Evolutionary conservation across 306 rosid genomes (phyloP), one percentile per base, ranked within the genome.

Genomic region (Medicago lupulina): DNA sequence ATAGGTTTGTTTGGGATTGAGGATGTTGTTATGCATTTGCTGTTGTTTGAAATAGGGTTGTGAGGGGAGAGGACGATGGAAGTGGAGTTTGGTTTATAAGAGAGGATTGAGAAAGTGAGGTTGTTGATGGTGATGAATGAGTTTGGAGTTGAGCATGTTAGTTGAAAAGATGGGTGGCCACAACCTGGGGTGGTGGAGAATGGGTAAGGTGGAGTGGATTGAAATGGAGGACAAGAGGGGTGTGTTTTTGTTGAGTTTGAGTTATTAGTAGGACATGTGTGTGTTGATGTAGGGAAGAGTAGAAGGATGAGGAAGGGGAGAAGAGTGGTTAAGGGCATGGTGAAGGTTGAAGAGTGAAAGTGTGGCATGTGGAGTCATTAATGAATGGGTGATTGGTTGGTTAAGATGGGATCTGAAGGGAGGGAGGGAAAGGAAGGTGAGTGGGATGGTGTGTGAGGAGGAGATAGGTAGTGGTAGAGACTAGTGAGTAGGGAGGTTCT

Each of bases 141-240:
- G 67, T 82, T 76, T 0, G 88, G 87, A 8, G 87, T 19, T 5
- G 90, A 76, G 66, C 99, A 95, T 4, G 70, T 81, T 0, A 95
- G 43, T 13, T 92, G 98, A 75, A 95, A 92, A 9, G 88, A 88
- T 14, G 99, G 99, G 88, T 95, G 99, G 65, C 99, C 99, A 14
- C 95, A 89, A 0, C 97, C 97, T 0, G 87, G 92, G 0, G 86
- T 60, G 18, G 82, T 78, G 5, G 99, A 95, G 83, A 95, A 95
- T 1, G 99, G 99, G 62, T 78, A 95, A 1, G 87, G 49, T 4
- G 79, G 92, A 4, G 55, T 3, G 21, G 97, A 67, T 19, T 84
- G 16, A 81, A 89, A 92, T 3, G 97, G 92, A 2, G 98, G 98
- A 10, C 97, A 94, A 4, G 38, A 34, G 0, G 67, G 34, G 39